These are phyloP conservation scores for Kwoniella pini DNA, from an alignment of 768 basidiomycete species.

Conservation along the genomic window DNA sequence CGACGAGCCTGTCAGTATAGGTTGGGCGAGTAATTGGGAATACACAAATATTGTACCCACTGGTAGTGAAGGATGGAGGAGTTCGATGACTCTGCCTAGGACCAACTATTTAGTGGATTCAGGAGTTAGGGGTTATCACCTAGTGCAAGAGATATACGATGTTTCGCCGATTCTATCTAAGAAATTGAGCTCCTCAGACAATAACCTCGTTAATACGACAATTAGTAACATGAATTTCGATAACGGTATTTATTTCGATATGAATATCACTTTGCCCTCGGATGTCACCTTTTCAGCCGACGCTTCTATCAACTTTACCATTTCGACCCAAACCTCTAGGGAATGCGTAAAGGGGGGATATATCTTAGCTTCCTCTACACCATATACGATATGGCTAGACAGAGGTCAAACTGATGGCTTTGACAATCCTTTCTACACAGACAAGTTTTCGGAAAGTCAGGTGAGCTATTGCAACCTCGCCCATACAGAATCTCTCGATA, in stretches of 20 bases:
- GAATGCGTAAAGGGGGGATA: constrained; percentile 29
- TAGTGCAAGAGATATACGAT: constrained; percentile 34
- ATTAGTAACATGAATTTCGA: constrained; percentile 16
- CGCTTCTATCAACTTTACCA: constrained; percentile 30
- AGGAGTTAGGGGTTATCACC: constrained; percentile 21
- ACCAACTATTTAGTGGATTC: constrained; percentile 28
- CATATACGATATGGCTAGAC: constrained; percentile 21
- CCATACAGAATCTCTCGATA: no score
- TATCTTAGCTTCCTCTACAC: constrained; percentile 26
- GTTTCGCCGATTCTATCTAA: constrained; percentile 16
- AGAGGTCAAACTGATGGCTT: constrained; percentile 38
- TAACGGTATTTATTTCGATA: constrained; percentile 34
- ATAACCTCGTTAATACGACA: constrained; percentile 22
- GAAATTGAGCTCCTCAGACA: neutral
- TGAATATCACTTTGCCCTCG: constrained; percentile 32
- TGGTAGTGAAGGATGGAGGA: constrained; percentile 38
- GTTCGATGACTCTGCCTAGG: constrained; percentile 39
- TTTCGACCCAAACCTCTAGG: constrained; percentile 20
- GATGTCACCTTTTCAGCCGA: constrained; percentile 1
- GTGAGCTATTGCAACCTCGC: constrained; percentile 17
- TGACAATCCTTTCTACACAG: constrained; percentile 34
- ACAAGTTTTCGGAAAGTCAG: constrained; percentile 36
- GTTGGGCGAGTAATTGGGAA: constrained; percentile 46
- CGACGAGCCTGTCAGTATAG: constrained; percentile 30
- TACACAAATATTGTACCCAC: constrained; percentile 42